These are phyloP conservation scores for Dendrobium chrysotoxum DNA, from an alignment of 106 monocot species.

Conservation along the genomic window DNA sequence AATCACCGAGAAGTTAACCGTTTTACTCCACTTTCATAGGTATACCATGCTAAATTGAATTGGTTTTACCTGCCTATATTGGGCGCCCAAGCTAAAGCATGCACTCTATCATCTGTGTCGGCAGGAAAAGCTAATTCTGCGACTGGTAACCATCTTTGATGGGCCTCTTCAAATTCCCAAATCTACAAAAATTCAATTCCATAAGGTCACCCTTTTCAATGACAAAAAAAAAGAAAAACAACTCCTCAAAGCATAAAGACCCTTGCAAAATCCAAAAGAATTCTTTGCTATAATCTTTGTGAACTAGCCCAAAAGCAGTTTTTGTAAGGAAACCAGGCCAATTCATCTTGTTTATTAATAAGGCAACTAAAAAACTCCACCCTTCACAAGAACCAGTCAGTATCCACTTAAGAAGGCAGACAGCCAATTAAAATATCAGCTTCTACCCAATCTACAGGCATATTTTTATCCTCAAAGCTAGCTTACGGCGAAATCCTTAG, in stretches of 20 bases:
- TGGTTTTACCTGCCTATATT: conserved; percentile 77
- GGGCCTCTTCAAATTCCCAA: conserved; percentile 92
- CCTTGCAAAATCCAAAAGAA: background rate
- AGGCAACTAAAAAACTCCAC: background rate
- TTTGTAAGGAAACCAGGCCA: background rate
- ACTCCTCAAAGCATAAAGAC: background rate
- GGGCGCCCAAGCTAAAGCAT: conserved; percentile 92
- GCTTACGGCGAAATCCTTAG: background rate
- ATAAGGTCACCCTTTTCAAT: background rate
- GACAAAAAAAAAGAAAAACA: background rate
- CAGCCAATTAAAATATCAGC: background rate
- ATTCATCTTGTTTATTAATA: background rate
- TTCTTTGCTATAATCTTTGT: background rate
- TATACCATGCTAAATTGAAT: background rate
- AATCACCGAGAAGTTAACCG: background rate
- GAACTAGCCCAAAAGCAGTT: background rate
- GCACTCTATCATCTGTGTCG: conserved; percentile 63
- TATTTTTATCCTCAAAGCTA: background rate
- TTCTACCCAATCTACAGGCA: background rate
- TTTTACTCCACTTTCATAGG: background rate
- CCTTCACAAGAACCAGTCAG: background rate
- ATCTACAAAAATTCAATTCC: conserved; percentile 35
- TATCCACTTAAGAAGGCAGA: background rate
- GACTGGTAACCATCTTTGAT: conserved; percentile 82
- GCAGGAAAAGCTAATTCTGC: conserved; percentile 76